Conservation (phyloP, 2,329 filamentous ascomycete species). For the Trichoderma hamatum region DNA sequence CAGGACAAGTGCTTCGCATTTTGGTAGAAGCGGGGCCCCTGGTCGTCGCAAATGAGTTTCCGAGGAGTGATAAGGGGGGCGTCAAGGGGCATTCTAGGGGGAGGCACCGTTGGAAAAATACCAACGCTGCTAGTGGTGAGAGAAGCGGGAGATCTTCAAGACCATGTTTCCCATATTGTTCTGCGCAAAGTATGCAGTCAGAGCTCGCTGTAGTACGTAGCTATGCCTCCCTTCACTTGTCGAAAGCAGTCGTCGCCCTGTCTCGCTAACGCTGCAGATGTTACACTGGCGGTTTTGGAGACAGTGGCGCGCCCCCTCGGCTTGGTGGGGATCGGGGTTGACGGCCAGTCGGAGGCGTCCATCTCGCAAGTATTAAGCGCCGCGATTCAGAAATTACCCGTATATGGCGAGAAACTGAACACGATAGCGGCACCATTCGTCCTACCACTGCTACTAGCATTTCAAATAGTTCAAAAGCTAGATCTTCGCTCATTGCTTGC, state of each 20-base stretch:
- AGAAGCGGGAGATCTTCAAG: neutral
- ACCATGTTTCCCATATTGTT: neutral
- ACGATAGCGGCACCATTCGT: neutral
- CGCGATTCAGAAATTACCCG: neutral
- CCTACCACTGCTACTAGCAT: neutral
- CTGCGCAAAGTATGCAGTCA: neutral
- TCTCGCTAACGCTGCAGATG: slow-evolving; percentile 21
- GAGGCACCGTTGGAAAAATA: neutral
- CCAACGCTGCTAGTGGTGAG: neutral
- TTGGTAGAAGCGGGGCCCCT: neutral
- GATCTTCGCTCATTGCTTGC: neutral
- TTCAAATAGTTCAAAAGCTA: neutral
- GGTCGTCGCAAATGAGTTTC: slow-evolving; percentile 24
- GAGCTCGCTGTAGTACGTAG: neutral
- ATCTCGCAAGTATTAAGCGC: slow-evolving; percentile 19
- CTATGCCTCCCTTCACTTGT: neutral
- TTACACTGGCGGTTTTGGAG: slow-evolving; percentile 25
- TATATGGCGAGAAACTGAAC: neutral
- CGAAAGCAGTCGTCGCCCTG: slow-evolving; percentile 4
- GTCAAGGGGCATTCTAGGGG: neutral
- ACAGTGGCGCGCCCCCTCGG: slow-evolving; percentile 18
- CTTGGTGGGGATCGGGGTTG: neutral
- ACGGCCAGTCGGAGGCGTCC: slow-evolving; percentile 21
- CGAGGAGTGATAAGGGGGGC: neutral
- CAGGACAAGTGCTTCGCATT: neutral